Evolutionary conservation across 2,329 filamentous ascomycete genomes (phyloP).

Genomic region (Diaporthe velutina): DNA sequence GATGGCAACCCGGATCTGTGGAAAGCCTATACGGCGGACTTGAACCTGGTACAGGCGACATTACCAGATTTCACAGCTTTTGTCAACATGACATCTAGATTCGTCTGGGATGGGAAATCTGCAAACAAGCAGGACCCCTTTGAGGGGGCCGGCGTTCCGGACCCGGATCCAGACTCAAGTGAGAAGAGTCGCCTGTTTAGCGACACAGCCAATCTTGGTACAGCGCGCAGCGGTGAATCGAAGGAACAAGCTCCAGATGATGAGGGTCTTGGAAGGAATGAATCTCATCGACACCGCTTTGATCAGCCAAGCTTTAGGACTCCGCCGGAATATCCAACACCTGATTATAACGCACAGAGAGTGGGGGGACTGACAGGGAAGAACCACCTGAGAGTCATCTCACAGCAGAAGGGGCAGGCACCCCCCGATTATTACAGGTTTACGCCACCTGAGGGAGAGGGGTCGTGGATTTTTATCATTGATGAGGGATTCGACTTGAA

Average conservation of each 20-base stretch:
- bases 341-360: not conserved
- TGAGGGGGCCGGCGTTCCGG: too few species aligned
- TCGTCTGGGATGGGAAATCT: conserved; percentile 22
- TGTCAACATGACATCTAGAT: not conserved
- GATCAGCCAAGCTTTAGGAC: not conserved
- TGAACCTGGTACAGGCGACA: conserved; percentile 23
- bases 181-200: not conserved
- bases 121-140: not conserved
- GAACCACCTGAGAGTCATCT: conserved; percentile 5
- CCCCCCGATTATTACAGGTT: not conserved
- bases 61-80: not conserved
- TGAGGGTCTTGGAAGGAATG: too few species aligned
- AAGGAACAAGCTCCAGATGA: too few species aligned
- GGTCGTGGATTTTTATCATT: conserved; percentile 15
- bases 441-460: conserved; percentile 6
- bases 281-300: too few species aligned
- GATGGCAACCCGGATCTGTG: not conserved
- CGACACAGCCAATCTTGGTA: not conserved
- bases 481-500: conserved; percentile 23
- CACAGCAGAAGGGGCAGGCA: conserved; percentile 24
- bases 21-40: conserved; percentile 10
- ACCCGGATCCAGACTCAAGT: not conserved
- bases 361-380: not conserved
- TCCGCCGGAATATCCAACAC: not conserved
- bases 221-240: too few species aligned